Percentiles rank a stretch among this genome's conserved stretches.
Evolutionary conservation across 129 eudicot species (phyloP).

Genomic region (Dittrichia graveolens): DNA sequence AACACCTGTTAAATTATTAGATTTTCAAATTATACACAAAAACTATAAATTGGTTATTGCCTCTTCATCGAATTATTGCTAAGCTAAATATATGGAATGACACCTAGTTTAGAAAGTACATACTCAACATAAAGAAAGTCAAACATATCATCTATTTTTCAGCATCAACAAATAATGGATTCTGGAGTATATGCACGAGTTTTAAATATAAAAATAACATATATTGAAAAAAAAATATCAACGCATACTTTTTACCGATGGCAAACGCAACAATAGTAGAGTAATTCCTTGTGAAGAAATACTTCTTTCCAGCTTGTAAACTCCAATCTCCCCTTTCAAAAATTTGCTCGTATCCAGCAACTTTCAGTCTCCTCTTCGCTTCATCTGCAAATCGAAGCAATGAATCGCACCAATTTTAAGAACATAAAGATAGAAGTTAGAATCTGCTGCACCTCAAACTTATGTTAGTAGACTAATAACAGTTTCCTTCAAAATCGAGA

Average conservation of each 20-base stretch:
- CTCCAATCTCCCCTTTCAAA: slow-evolving; percentile 85
- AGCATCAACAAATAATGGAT: background rate
- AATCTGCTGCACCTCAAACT: background rate
- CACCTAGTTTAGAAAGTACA: background rate
- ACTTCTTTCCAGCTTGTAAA: slow-evolving; percentile 81
- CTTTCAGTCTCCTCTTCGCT: slow-evolving; percentile 75
- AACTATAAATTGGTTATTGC: background rate
- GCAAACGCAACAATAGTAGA: slow-evolving; percentile 96
- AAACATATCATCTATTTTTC: background rate
- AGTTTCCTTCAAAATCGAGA: slow-evolving; percentile 13
- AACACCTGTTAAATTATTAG: too few relatives aligned
- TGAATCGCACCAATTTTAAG: background rate
- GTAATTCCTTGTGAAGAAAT: slow-evolving; percentile 90
- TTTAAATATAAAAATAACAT: background rate
- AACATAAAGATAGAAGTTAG: background rate
- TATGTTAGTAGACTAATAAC: background rate
- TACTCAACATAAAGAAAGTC: background rate
- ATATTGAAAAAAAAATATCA: background rate
- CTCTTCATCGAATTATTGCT: background rate
- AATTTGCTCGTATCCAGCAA: slow-evolving; percentile 75
- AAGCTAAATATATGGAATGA: slow-evolving; percentile 15
- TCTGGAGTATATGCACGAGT: background rate
- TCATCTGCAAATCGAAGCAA: slow-evolving; percentile 54
- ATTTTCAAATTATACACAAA: too few relatives aligned
- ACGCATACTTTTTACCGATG: slow-evolving; percentile 77